Evolutionary conservation across 139 green algal species (phyloP).

Genomic region (Helicosporidium sp.): DNA sequence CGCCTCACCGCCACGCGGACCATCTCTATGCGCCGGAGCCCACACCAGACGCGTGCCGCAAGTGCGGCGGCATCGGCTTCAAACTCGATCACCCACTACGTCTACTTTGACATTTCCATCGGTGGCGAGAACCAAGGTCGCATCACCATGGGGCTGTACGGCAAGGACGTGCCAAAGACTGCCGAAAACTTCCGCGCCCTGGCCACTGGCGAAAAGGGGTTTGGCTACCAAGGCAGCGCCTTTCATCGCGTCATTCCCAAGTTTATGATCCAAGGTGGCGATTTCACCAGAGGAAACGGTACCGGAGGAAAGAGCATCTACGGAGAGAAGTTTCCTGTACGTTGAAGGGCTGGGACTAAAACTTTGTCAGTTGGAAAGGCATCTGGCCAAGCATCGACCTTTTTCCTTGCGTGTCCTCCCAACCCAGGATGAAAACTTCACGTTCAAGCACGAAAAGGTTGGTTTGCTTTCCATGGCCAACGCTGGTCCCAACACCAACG

Average conservation of each 20-base stretch:
- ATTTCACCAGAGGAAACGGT: conserved; percentile 39
- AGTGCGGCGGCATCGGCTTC: no score
- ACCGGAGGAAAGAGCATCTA: conserved; percentile 79
- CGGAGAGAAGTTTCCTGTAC: conserved; percentile 49
- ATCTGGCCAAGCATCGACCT: no score
- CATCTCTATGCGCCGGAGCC: no score
- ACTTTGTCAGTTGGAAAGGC: no score
- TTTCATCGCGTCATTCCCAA: conserved; percentile 40
- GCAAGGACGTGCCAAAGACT: conserved; percentile 57
- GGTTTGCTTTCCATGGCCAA: conserved; percentile 83
- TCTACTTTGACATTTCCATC: conserved; percentile 14
- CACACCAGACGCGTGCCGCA: no score
- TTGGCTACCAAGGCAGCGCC: conserved; percentile 20
- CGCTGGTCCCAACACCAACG: conserved; percentile 59
- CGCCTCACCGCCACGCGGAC: no score
- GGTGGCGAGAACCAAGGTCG: conserved; percentile 45
- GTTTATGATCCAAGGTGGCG: conserved; percentile 51
- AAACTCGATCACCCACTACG: conserved; percentile 13
- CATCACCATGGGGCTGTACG: conserved; percentile 72
- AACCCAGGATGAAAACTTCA: conserved; percentile 17
- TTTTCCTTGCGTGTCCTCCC: no score
- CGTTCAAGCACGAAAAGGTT: conserved; percentile 26
- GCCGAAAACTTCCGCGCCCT: conserved; percentile 80
- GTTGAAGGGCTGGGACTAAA: no score
- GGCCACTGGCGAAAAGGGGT: conserved; percentile 52